Evolutionary conservation across 805 yeast genomes (phyloP).

Genomic region (Metschnikowia noctiluminum): DNA sequence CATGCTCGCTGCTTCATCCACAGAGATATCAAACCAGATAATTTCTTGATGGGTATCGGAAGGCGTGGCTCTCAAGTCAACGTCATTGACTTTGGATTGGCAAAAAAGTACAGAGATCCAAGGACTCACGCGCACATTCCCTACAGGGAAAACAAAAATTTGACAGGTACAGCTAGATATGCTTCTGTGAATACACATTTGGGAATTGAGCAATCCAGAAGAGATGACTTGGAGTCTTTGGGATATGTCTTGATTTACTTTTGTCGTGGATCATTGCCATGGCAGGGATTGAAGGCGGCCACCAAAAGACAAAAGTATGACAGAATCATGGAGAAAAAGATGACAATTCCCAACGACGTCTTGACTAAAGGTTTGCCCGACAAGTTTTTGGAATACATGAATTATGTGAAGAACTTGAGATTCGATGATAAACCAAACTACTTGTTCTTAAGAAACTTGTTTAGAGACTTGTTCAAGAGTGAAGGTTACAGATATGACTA

Average conservation of each 20-base stretch:
- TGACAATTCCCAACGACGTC: constrained; percentile 21
- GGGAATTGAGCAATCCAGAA: constrained; percentile 21
- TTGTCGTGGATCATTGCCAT: constrained; percentile 21
- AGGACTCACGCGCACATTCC: constrained; percentile 93
- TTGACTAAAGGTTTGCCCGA: constrained; percentile 67
- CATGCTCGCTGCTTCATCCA: constrained; percentile 92
- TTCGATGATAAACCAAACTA: constrained; percentile 98
- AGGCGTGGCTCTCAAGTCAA: constrained; percentile 93
- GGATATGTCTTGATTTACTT: constrained; percentile 22
- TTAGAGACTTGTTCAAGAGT: constrained; percentile 83
- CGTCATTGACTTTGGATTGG: constrained; percentile 91
- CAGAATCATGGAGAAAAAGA: constrained; percentile 23
- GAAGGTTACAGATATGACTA: constrained; percentile 91
- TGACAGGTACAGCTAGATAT: constrained; percentile 23
- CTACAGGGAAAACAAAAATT: constrained; percentile 22
- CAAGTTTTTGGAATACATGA: constrained; percentile 84
- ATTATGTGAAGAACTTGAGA: constrained; percentile 83
- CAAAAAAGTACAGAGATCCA: constrained; percentile 92
- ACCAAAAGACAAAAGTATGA: constrained; percentile 23
- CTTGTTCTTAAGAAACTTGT: constrained; percentile 77
- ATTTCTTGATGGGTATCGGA: constrained; percentile 85
- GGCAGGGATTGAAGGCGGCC: constrained; percentile 24
- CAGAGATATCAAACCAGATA: constrained; percentile 81
- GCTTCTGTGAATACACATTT: constrained; percentile 23
- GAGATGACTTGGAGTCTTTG: constrained; percentile 22